These are phyloP conservation scores for Plenodomus biglobosus DNA, from an alignment of 2,329 filamentous ascomycete genomes.

Conservation along the genomic window DNA sequence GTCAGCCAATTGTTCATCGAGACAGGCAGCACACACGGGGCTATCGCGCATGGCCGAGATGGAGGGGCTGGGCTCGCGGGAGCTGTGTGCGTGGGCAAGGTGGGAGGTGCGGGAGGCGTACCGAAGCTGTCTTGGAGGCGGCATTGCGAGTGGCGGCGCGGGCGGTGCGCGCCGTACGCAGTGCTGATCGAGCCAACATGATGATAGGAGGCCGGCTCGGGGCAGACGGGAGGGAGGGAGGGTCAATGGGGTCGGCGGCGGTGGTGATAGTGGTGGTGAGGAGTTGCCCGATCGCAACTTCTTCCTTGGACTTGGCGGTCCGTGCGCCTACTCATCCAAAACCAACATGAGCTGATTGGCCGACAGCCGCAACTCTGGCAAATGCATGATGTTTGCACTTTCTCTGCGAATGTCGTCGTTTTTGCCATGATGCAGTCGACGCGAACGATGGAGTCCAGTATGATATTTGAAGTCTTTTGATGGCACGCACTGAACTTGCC, in stretches of 20 bases:
- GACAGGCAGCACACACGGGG: conserved; percentile 15
- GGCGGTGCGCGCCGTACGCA: conserved; percentile 86
- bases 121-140: conserved; percentile 50
- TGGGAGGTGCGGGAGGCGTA: conserved; percentile 43
- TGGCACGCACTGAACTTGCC: no score
- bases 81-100: conserved; percentile 17
- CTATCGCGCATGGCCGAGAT: conserved; percentile 18
- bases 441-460: no score
- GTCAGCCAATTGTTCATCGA: conserved; percentile 38
- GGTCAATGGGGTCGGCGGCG: conserved; percentile 41
- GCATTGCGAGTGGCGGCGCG: conserved; percentile 74
- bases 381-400: conserved; percentile 10
- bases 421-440: neutral
- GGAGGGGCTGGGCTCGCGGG: conserved; percentile 28
- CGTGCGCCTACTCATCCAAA: conserved; percentile 11
- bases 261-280: conserved; percentile 28
- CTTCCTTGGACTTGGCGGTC: conserved; percentile 19
- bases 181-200: conserved; percentile 92
- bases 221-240: conserved; percentile 36
- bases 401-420: neutral
- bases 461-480: no score
- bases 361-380: conserved; percentile 1
- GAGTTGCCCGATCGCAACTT: conserved; percentile 18
- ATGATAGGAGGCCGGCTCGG: conserved; percentile 51
- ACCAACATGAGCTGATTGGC: conserved; percentile 22